Conservation (phyloP, 31 red algal species). For the Porphyra umbilicalis region DNA sequence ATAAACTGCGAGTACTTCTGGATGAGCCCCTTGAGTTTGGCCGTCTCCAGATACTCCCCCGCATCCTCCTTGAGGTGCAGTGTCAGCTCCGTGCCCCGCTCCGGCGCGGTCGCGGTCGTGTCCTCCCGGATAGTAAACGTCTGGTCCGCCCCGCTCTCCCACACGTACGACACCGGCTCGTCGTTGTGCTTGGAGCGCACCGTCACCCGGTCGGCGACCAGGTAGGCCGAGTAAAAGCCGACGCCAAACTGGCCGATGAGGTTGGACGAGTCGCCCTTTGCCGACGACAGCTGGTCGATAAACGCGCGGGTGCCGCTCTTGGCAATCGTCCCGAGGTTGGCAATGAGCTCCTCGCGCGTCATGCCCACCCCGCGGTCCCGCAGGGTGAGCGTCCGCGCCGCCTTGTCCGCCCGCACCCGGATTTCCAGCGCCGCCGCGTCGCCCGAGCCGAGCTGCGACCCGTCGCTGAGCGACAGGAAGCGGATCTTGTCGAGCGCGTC, state of each 20-base stretch:
- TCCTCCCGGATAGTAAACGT: slow-evolving; percentile 79
- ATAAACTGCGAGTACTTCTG: slow-evolving; percentile 93
- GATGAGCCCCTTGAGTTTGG: slow-evolving; percentile 71
- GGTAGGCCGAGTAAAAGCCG: slow-evolving; percentile 91
- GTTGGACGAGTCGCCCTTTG: slow-evolving; percentile 27
- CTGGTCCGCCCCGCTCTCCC: slow-evolving; percentile 80
- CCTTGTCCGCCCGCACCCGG: slow-evolving; percentile 50
- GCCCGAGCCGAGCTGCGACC: slow-evolving; percentile 23
- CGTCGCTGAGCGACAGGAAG: slow-evolving; percentile 67
- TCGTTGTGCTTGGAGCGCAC: slow-evolving; percentile 75
- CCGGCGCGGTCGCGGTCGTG: slow-evolving; percentile 31
- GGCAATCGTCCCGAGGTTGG: slow-evolving; percentile 91
- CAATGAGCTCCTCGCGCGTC: slow-evolving; percentile 88
- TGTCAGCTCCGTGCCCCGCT: slow-evolving; percentile 68
- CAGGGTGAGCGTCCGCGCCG: slow-evolving; percentile 52
- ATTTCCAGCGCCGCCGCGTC: slow-evolving; percentile 58
- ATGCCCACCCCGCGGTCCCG: slow-evolving; percentile 86
- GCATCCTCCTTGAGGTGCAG: slow-evolving; percentile 86
- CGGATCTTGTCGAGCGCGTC: slow-evolving; percentile 97
- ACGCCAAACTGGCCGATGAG: slow-evolving; percentile 99
- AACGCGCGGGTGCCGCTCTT: slow-evolving; percentile 87
- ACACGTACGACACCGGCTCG: slow-evolving; percentile 69
- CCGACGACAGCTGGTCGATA: slow-evolving; percentile 45
- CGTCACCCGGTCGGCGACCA: slow-evolving; percentile 84
- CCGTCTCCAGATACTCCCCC: slow-evolving; percentile 60